These are phyloP conservation scores for Pyrenula massariospora DNA, from an alignment of 495 filamentous ascomycete genomes.

Conservation along the genomic window DNA sequence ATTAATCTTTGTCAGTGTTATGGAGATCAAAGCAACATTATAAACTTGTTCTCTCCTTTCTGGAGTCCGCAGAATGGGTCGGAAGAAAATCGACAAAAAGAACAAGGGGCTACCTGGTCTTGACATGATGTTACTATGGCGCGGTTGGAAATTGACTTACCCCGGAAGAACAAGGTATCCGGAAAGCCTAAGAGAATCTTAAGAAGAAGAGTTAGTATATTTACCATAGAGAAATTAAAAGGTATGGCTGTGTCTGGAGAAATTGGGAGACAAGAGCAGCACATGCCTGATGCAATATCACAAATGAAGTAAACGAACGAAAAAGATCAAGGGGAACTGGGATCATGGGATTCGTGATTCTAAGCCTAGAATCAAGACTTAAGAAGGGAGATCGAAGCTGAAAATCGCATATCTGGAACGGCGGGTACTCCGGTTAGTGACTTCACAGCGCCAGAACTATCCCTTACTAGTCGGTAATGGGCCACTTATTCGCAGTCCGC, in stretches of 20 bases:
- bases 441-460: background rate
- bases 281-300: background rate
- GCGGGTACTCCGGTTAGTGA: background rate
- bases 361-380: background rate
- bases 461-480: no score
- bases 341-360: background rate
- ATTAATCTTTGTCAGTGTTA: background rate
- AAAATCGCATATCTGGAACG: background rate
- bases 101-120: background rate
- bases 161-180: background rate
- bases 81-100: background rate
- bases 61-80: background rate
- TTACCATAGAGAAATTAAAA: background rate
- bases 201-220: background rate
- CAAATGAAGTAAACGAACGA: background rate
- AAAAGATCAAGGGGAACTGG: background rate
- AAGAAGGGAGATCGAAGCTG: background rate
- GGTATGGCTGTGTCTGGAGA: background rate
- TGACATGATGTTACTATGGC: background rate
- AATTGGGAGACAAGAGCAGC: background rate
- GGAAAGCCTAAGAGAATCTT: background rate
- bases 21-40: background rate
- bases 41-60: background rate
- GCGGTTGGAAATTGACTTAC: background rate
- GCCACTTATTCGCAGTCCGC: no score